phyloP scores from a whole-genome alignment of 176 grass and related monocot genomes.

The Carex cristatella region DNA sequence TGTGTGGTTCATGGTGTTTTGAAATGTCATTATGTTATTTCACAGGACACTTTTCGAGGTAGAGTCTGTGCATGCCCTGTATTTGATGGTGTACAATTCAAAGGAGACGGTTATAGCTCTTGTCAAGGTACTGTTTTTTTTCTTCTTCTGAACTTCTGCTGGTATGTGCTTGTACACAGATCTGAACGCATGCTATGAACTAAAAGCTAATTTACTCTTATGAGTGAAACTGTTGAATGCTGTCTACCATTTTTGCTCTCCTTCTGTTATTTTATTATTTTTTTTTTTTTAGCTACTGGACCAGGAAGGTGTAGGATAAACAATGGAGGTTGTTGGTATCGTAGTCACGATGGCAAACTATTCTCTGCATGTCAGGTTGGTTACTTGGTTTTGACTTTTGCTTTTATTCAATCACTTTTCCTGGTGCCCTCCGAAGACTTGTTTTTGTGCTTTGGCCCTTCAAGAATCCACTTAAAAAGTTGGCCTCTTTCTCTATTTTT shows the following conservation, averaged over 20 bases:
- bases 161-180: conserved; percentile 10
- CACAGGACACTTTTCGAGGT: conserved; percentile 80
- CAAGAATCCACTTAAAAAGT: neutral
- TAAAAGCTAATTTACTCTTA: conserved; percentile 14
- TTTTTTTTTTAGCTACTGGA: conserved; percentile 57
- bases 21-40: conserved; percentile 3
- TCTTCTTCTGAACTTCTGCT: conserved; percentile 15
- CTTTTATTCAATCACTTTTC: neutral
- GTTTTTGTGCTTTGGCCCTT: neutral
- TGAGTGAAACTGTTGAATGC: conserved; percentile 14
- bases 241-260: neutral
- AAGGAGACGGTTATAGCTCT: conserved; percentile 76
- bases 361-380: conserved; percentile 81
- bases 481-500: neutral
- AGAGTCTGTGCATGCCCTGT: conserved; percentile 82
- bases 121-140: conserved; percentile 59
- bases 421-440: neutral
- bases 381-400: neutral
- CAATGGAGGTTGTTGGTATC: conserved; percentile 79
- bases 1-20: conserved; percentile 1
- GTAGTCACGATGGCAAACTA: conserved; percentile 50
- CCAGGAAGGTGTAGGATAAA: conserved; percentile 83
- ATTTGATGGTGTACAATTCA: conserved; percentile 75
- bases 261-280: neutral
- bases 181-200: conserved; percentile 18